These are phyloP conservation scores for Termitomyces sp. DNA, from an alignment of 768 basidiomycete genomes.

Conservation along the genomic window DNA sequence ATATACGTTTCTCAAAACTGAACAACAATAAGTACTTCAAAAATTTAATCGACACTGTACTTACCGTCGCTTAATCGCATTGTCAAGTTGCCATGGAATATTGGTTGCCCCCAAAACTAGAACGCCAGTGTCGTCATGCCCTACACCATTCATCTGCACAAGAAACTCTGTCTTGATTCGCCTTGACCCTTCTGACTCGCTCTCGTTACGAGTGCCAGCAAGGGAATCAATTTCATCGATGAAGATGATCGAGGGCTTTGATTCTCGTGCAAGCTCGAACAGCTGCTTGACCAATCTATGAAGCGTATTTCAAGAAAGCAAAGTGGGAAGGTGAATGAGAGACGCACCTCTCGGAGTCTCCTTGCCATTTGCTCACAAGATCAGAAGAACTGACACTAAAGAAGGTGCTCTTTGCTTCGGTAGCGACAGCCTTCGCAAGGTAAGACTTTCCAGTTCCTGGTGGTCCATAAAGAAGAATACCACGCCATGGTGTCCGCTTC, in stretches of 20 bases:
- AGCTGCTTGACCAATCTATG: constrained; percentile 89
- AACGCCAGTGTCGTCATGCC: constrained; percentile 95
- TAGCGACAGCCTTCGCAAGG: constrained; percentile 97
- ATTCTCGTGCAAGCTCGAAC: constrained; percentile 93
- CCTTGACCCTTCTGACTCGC: constrained; percentile 95
- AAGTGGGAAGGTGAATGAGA: not conserved
- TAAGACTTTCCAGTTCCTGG: constrained; percentile 98
- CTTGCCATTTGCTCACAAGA: constrained; percentile 99
- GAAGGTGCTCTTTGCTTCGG: constrained; percentile 98
- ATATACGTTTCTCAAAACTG: constrained; percentile 96
- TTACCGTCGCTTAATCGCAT: constrained; percentile 92
- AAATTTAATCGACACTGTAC: constrained; percentile 13
- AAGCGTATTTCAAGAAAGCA: not conserved
- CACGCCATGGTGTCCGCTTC: constrained; percentile 95
- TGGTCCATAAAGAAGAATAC: constrained; percentile 94
- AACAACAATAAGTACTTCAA: not conserved
- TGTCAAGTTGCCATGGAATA: constrained; percentile 97
- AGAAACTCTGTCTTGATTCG: constrained; percentile 97
- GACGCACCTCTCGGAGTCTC: constrained; percentile 89
- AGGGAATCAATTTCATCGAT: constrained; percentile 98
- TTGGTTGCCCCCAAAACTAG: constrained; percentile 97
- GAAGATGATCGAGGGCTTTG: constrained; percentile 97
- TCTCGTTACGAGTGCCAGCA: constrained; percentile 90
- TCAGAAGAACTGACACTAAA: constrained; percentile 95
- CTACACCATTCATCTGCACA: constrained; percentile 99